phyloP scores from a whole-genome alignment of 257 asterid species.

The Jacaranda copaia region DNA sequence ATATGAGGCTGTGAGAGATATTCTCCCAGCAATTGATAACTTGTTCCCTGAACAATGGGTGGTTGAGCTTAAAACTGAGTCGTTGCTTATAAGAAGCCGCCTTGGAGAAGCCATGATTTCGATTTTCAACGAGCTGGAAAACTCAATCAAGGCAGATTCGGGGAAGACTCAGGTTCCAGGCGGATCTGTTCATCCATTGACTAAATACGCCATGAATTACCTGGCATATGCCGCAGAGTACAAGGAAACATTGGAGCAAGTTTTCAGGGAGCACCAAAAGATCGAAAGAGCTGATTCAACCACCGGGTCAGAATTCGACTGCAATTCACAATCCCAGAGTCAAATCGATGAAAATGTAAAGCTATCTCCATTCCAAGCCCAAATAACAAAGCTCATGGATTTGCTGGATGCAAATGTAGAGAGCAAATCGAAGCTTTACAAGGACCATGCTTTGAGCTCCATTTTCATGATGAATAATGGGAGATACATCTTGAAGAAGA shows the following conservation, averaged over 20 bases:
- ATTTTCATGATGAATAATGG: constrained; percentile 99
- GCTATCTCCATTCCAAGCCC: constrained; percentile 60
- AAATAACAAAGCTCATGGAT: constrained; percentile 67
- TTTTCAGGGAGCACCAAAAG: constrained; percentile 72
- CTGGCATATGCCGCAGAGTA: constrained; percentile 58
- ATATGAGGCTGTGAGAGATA: constrained; percentile 71
- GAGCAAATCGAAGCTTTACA: constrained; percentile 75
- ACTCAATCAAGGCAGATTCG: constrained; percentile 70
- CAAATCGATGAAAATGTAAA: background rate
- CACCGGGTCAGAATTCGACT: constrained; percentile 46
- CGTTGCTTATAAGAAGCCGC: constrained; percentile 55
- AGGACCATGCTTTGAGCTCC: constrained; percentile 62
- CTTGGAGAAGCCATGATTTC: constrained; percentile 71
- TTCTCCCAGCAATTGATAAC: constrained; percentile 35
- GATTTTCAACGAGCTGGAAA: constrained; percentile 71
- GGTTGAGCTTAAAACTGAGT: constrained; percentile 62
- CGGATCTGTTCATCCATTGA: constrained; percentile 89
- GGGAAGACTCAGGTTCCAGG: constrained; percentile 76
- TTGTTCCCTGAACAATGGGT: constrained; percentile 42
- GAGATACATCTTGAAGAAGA: constrained; percentile 79
- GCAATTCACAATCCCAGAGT: constrained; percentile 38
- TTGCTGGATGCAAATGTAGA: constrained; percentile 69
- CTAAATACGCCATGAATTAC: constrained; percentile 77
- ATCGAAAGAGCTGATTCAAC: constrained; percentile 66
- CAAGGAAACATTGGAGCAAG: constrained; percentile 71